phyloP scores from a whole-genome alignment of 2,329 filamentous ascomycete species.

The Ceratocystis variospora region DNA sequence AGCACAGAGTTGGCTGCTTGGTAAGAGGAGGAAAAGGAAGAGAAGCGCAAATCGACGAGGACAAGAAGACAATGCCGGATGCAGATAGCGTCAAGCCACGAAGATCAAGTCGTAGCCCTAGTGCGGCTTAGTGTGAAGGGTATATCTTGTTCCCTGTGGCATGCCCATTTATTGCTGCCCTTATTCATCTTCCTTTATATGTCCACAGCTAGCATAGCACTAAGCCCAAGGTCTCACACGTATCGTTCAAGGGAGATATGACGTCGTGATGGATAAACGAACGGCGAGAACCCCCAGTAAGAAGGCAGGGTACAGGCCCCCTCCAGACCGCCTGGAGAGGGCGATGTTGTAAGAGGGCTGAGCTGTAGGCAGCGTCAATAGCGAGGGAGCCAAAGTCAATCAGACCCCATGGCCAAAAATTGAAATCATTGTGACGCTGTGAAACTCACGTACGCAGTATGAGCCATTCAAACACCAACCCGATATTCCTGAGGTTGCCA shows the following conservation, averaged over 20 bases:
- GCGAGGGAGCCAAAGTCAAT: not conserved
- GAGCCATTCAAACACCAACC: too few relatives aligned
- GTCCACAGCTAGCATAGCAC: not conserved
- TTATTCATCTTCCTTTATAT: not conserved
- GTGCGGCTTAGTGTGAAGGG: not conserved
- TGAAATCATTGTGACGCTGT: not conserved
- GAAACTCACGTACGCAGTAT: too few relatives aligned
- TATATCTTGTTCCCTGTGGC: not conserved
- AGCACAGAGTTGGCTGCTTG: not conserved
- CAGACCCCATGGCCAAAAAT: too few relatives aligned
- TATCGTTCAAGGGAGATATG: constrained; percentile 1
- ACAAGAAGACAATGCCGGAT: not conserved
- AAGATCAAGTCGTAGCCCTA: not conserved
- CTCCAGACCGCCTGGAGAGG: not conserved
- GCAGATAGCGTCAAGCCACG: not conserved
- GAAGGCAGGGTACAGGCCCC: not conserved
- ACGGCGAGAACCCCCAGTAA: not conserved
- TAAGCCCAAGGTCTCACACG: constrained; percentile 3
- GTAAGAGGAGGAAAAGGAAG: not conserved
- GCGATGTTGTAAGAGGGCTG: not conserved
- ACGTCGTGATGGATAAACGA: not conserved
- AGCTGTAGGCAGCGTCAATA: not conserved
- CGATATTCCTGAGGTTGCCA: not conserved
- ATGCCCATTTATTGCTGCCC: not conserved
- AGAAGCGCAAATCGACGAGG: not conserved